These are phyloP conservation scores for Mariannaea elegans DNA, from an alignment of 2,329 filamentous ascomycete genomes.

Conservation along the genomic window DNA sequence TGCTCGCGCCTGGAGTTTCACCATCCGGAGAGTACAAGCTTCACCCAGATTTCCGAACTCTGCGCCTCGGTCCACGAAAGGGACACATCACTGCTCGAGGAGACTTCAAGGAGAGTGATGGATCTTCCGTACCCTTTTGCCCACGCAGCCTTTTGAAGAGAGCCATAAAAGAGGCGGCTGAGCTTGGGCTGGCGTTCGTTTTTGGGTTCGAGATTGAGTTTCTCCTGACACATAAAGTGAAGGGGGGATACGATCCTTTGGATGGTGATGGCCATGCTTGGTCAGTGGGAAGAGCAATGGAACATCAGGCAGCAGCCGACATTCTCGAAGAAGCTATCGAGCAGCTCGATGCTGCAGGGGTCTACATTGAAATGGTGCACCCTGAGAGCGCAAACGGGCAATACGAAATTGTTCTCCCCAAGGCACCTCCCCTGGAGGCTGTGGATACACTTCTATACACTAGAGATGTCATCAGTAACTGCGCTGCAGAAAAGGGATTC, in stretches of 20 bases:
- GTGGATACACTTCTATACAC: constrained; percentile 77
- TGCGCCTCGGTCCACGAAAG: constrained; percentile 66
- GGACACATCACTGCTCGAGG: constrained; percentile 73
- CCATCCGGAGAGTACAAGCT: constrained; percentile 73
- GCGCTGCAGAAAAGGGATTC: constrained; percentile 69
- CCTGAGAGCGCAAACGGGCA: constrained; percentile 78
- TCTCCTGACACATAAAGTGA: constrained; percentile 67
- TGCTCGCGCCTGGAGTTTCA: constrained; percentile 59
- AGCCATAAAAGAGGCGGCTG: constrained; percentile 60
- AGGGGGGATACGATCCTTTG: constrained; percentile 52
- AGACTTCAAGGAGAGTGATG: constrained; percentile 69
- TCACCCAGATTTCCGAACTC: constrained; percentile 70
- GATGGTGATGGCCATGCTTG: constrained; percentile 74
- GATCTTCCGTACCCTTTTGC: constrained; percentile 63
- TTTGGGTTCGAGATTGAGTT: constrained; percentile 87
- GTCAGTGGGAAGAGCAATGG: constrained; percentile 71
- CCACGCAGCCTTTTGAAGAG: constrained; percentile 70
- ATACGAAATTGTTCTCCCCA: constrained; percentile 78
- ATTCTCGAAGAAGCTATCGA: constrained; percentile 73
- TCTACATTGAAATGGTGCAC: constrained; percentile 77
- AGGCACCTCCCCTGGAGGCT: constrained; percentile 69
- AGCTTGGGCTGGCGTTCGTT: constrained; percentile 65
- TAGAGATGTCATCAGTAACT: constrained; percentile 72
- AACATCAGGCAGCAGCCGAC: constrained; percentile 63
- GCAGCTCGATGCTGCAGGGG: constrained; percentile 66